Base-by-base conservation (phyloP, 73 alveolate species). In the Tetrahymena malaccensis region DNA sequence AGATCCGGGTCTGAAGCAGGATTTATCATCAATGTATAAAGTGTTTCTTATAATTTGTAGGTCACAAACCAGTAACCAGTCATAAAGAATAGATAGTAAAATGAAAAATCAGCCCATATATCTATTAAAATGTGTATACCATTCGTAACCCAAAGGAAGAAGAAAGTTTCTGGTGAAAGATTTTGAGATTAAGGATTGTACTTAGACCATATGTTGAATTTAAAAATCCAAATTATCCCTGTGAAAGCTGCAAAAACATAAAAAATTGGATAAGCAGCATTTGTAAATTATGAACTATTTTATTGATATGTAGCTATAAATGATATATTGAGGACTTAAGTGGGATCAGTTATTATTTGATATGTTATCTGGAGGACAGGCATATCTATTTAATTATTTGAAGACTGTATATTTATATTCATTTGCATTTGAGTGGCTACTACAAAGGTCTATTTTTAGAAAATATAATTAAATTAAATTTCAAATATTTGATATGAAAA, bases 41-140 rank as follows among this genome's bases (percentile, higher is more conserved):
- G 99, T 34, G 98, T 96, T 85, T 97, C 96, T 95, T 98, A 98
- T 34, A 96, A 55, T 96, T 99, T 99, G 94, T 94, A 99, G 94
- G 98, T 98, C 27, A 99, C 93, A 97, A 96, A 99, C 98, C 98
- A 98, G 95, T 98, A 98, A 31, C 98, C 99, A 38, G 99, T 95
- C 25, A 98, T 83, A 34, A 97, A 97, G 96, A 99, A 97, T 34
- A 99, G 44, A 94, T 85, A 98, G 98, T 98, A 98, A 94, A 99
- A 99, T 70, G 97, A 93, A 25, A 98, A 96, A 43, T 97, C 93
- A 38, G 99, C 98, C 97, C 97, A 98, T 85, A 97, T 94, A 85
- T 98, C 98, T 55, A 97, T 94, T 55, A 97, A 37, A 85, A 84
- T 93, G 38, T 96, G 35, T 25, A 99, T 7, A 43, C 97, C 95